Conservation (phyloP, 352 stramenopile species). For the Phytophthora chlamydospora region DNA sequence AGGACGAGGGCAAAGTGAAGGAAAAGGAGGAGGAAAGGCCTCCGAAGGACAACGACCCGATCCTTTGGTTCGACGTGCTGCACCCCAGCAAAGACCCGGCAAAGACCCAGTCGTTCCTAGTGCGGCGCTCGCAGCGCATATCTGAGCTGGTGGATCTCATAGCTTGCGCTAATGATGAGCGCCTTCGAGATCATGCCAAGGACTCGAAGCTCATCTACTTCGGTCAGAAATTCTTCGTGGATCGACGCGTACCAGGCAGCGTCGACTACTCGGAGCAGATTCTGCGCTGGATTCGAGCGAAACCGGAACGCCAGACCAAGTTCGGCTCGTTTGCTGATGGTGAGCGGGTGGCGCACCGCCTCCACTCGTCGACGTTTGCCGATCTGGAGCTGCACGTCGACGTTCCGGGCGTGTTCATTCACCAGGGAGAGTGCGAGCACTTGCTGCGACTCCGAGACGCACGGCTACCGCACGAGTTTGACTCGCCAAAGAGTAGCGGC, state of each 20-base stretch:
- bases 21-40: neutral
- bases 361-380: constrained; percentile 58
- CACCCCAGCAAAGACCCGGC: constrained; percentile 71
- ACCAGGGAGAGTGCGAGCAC: constrained; percentile 83
- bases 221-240: constrained; percentile 61
- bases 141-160: constrained; percentile 64
- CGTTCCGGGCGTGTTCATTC: constrained; percentile 67
- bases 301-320: constrained; percentile 35
- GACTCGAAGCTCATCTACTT: constrained; percentile 71
- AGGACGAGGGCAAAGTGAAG: constrained; percentile 7
- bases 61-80: constrained; percentile 78
- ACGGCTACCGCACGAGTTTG: constrained; percentile 58
- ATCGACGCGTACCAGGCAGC: constrained; percentile 41
- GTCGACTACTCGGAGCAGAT: constrained; percentile 68
- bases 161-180: constrained; percentile 72
- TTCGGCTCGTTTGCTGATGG: constrained; percentile 27
- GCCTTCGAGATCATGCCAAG: constrained; percentile 43
- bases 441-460: constrained; percentile 69
- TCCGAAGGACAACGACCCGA: constrained; percentile 44
- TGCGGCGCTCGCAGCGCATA: constrained; percentile 62
- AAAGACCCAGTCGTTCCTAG: constrained; percentile 75
- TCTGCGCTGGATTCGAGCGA: constrained; percentile 56
- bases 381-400: constrained; percentile 65
- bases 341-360: constrained; percentile 10
- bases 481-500: constrained; percentile 36